A percentile compares a stretch with the other conserved stretches of the same genome.
phyloP scores from a whole-genome alignment of 176 grass and related monocot species.

The Raddia guianensis region DNA sequence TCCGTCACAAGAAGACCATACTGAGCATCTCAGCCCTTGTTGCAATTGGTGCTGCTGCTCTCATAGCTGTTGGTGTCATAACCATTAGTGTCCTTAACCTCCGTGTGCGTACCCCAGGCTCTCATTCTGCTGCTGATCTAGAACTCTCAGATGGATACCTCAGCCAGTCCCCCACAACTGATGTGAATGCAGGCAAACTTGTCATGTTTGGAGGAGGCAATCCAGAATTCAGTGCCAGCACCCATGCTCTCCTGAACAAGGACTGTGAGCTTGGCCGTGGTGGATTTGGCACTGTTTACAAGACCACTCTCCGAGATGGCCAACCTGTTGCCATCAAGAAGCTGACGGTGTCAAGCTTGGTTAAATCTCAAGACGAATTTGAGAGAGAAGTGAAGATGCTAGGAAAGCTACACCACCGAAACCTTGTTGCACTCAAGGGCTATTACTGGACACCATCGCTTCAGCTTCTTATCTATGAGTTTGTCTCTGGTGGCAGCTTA shows the following conservation, averaged over 20 bases:
- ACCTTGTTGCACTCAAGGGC: slow-evolving; percentile 80
- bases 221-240: slow-evolving; percentile 87
- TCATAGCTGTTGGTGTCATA: slow-evolving; percentile 89
- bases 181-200: slow-evolving; percentile 81
- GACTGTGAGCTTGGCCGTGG: slow-evolving; percentile 97
- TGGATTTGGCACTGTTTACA: slow-evolving; percentile 95
- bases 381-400: slow-evolving; percentile 94
- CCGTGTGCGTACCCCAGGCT: slow-evolving; percentile 53
- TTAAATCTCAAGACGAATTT: slow-evolving; percentile 98
- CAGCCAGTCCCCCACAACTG: slow-evolving; percentile 86
- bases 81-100: slow-evolving; percentile 86
- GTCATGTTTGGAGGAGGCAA: slow-evolving; percentile 95
- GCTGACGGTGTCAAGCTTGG: slow-evolving; percentile 96
- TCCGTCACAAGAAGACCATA: slow-evolving; percentile 87
- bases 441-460: slow-evolving; percentile 98
- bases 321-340: slow-evolving; percentile 94
- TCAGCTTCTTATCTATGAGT: slow-evolving; percentile 97
- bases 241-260: slow-evolving; percentile 94
- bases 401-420: slow-evolving; percentile 80
- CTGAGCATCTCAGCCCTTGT: slow-evolving; percentile 93
- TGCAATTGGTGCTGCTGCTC: slow-evolving; percentile 84
- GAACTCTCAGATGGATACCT: slow-evolving; percentile 89
- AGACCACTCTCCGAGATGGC: slow-evolving; percentile 80
- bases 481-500: slow-evolving; percentile 84
- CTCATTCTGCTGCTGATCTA: slow-evolving; percentile 56